A percentile compares a stretch with the other conserved stretches of the same genome.
These are phyloP conservation scores for Petrea volubilis DNA, from an alignment of 257 asterid species.

Conservation along the genomic window DNA sequence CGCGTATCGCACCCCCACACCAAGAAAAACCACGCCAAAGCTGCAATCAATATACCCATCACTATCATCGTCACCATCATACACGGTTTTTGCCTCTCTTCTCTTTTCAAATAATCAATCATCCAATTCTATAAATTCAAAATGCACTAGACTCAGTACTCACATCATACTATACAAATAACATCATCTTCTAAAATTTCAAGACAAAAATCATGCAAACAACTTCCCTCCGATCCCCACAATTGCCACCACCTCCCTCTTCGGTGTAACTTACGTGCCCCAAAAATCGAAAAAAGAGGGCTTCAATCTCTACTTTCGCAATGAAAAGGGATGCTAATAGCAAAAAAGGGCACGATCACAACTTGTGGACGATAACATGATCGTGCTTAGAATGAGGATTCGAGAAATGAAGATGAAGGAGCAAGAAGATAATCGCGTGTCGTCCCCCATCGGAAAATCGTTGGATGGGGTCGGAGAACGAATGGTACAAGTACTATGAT, in stretches of 20 bases:
- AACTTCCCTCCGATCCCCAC: constrained; percentile 7
- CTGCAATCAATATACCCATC: not conserved
- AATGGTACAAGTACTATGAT: constrained; percentile 21
- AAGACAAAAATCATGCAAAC: constrained; percentile 21
- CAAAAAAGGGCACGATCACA: constrained; percentile 11
- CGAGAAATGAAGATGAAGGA: constrained; percentile 29
- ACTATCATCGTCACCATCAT: not conserved
- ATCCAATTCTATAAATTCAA: not conserved
- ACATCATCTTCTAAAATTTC: not conserved
- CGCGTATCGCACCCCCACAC: constrained; percentile 18
- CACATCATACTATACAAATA: too few species aligned
- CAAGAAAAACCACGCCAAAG: constrained; percentile 4
- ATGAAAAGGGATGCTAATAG: constrained; percentile 22
- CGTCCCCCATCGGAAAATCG: not conserved
- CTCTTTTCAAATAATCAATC: not conserved
- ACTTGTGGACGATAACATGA: constrained; percentile 33
- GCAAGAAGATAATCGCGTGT: not conserved
- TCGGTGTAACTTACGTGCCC: not conserved
- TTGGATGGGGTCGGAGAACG: constrained; percentile 34
- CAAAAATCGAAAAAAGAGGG: not conserved
- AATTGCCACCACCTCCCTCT: not conserved
- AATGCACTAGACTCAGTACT: not conserved
- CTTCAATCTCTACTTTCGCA: not conserved
- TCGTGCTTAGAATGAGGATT: constrained; percentile 36
- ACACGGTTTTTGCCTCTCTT: constrained; percentile 18